Base-by-base conservation (phyloP, 2,329 filamentous ascomycete genomes). In the Sclerotinia subarctica region DNA sequence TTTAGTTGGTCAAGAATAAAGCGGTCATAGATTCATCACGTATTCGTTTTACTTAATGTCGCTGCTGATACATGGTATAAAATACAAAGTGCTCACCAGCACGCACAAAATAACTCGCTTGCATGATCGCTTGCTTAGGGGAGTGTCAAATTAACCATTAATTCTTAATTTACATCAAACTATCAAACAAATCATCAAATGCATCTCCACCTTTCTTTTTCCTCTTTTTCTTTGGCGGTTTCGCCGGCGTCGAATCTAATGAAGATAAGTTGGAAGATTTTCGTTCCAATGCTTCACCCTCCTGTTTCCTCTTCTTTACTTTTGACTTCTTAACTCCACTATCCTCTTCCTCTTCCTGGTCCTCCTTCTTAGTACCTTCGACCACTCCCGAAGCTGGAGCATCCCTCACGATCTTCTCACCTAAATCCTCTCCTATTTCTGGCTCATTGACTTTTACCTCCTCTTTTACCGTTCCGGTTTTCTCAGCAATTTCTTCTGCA, bases 101-200 rank as follows among this genome's bases (percentile, higher is more conserved):
- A 19, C 35, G 5, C 13, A 24, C n/a, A 24, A 49, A 38, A 6
- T 60, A 19, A 19, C 58, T 49, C 49, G 32, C 51, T 53, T 64
- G 10, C 29, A 42, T 42, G 11, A n/a, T 32, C 21, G 6, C n/a
- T 44, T n/a, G 13, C n/a, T 24, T 35, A 44, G 11, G 35, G 24
- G 35, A n/a, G 24, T 26, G 21, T 51, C 15, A 44, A 51, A 52
- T 51, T 42, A 21, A 42, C 15, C 2, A 42, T 19, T 32, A 11
- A 35, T 53, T 35, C 13, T 11, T 29, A 10, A 32, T 29, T 32
- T 70, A 84, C 53, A 85, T 73, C 13, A 92, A 78, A 13, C 84
- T 84, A 64, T 83, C 84, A 75, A 95, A 95, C 32, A 94, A 78
- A 75, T 88, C 88, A 70, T 93, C 91, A 67, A 94, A 90, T 53